A percentile compares a stretch with the other conserved stretches of the same genome.
These are phyloP conservation scores for Penicillium odoratum DNA, from an alignment of 495 filamentous ascomycete genomes.

Conservation along the genomic window DNA sequence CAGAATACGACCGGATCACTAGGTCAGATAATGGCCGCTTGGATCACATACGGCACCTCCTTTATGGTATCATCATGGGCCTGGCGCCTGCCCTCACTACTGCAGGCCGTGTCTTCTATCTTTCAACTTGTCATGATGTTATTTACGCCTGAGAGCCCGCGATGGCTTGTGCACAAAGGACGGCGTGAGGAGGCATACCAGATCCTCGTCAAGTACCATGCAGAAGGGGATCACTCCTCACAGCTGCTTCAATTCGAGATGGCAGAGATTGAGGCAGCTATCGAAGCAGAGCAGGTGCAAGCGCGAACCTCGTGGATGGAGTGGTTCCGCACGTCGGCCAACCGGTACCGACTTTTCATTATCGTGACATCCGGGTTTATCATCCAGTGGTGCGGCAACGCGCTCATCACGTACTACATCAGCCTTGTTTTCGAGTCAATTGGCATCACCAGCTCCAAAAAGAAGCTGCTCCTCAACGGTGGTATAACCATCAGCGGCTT, in stretches of 20 bases:
- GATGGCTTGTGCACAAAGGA: conserved; percentile 44
- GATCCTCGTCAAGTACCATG: conserved; percentile 36
- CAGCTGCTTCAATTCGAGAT: conserved; percentile 1
- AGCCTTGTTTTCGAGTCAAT: conserved; percentile 52
- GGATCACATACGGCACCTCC: conserved; percentile 2
- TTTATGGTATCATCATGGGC: conserved; percentile 7
- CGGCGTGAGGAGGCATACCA: conserved; percentile 35
- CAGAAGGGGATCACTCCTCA: conserved; percentile 31
- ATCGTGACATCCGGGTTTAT: conserved; percentile 12
- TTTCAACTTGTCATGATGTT: conserved; percentile 19
- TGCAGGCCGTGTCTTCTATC: conserved; percentile 22
- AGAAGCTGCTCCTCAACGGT: conserved; percentile 33
- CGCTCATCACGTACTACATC: conserved; percentile 60
- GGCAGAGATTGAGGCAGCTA: conserved; percentile 1
- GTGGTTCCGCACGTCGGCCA: conserved; percentile 7
- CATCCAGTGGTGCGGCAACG: conserved; percentile 19
- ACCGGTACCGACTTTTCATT: conserved; percentile 16
- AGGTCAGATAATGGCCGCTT: conserved; percentile 3
- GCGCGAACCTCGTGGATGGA: conserved; percentile 2
- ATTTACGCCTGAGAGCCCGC: conserved; percentile 41
- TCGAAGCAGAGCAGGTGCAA: conserved; percentile 5
- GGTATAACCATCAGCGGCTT: conserved; percentile 18
- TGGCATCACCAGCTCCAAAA: conserved; percentile 47
- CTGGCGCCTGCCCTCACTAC: conserved; percentile 23
- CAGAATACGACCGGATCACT: neutral